phyloP scores from a whole-genome alignment of 2,329 filamentous ascomycete genomes.

The Leptographium wingfieldii region DNA sequence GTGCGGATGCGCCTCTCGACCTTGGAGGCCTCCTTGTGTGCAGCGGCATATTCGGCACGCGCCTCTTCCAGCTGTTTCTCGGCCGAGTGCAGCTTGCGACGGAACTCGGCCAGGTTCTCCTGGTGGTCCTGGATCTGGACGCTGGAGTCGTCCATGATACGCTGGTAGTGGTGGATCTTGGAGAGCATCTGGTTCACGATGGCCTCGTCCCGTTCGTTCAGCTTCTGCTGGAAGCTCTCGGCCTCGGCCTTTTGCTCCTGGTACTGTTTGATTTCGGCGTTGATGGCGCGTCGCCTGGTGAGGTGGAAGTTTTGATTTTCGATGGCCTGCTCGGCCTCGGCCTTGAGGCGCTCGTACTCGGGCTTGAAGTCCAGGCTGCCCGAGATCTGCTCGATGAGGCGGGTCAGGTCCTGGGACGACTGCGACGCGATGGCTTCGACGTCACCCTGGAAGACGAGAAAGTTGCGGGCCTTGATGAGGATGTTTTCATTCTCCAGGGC shows the following conservation, averaged over 20 bases:
- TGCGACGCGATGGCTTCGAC: conserved; percentile 95
- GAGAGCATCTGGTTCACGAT: conserved; percentile 89
- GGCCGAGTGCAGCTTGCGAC: conserved; percentile 75
- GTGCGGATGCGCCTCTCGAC: conserved; percentile 72
- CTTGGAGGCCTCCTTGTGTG: conserved; percentile 63
- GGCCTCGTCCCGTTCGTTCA: conserved; percentile 78
- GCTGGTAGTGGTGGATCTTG: conserved; percentile 94
- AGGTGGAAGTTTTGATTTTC: conserved; percentile 85
- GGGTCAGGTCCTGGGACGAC: conserved; percentile 83
- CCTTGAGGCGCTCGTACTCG: conserved; percentile 85
- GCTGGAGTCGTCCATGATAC: conserved; percentile 82
- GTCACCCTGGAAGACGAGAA: conserved; percentile 95
- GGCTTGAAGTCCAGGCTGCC: conserved; percentile 89
- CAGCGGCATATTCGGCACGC: conserved; percentile 68
- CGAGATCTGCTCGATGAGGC: conserved; percentile 93
- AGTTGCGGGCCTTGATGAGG: conserved; percentile 93
- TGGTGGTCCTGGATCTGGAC: conserved; percentile 86
- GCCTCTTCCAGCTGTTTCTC: conserved; percentile 70
- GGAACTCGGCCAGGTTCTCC: conserved; percentile 85
- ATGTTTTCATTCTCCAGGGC: conserved; percentile 90
- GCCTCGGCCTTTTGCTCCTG: conserved; percentile 94
- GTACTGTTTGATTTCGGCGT: conserved; percentile 95
- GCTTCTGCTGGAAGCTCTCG: conserved; percentile 84
- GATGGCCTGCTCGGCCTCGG: conserved; percentile 70
- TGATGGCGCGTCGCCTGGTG: conserved; percentile 81